Base-by-base conservation (phyloP, 306 rosid genomes). In the Fragaria iinumae region DNA sequence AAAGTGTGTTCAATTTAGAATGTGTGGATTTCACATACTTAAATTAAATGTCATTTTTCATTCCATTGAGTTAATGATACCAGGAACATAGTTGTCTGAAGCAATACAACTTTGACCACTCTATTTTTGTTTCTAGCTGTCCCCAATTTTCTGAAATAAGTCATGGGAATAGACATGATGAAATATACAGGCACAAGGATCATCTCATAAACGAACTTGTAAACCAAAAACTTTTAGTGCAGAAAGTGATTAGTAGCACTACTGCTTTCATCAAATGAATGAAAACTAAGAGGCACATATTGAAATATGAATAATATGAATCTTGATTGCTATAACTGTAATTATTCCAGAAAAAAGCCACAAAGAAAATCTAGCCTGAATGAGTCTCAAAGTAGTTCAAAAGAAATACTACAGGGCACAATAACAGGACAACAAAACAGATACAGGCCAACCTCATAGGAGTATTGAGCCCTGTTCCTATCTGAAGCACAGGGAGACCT, bases 21-120 rank as follows among this genome's bases (percentile, higher is more conserved):
- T 25, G 25, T 25, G 25, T 25, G 25, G 25, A 25, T 25, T 25
- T 25, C 25, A 25, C n/a, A n/a, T 29, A 29, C 32, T 0, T 29
- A 29, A 29, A 32, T 2, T 32, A 32, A 32, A 32, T 32, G 36
- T 32, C 36, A 32, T 32, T 29, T 17, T 29, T 23, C 49, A 17
- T 49, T 70, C 23, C 60, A 17, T 9, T 69, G 73, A 55, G 8
- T 25, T 14, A 8, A 44, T 4, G 21, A 47, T 25, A 6, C 1
- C 1, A 69, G 23, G 36, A 48, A 36, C 49, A 11, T 36, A 29
- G 66, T 72, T 36, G 65, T 72, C 34, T 11, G 59, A 36, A 34
- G 53, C 76, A 53, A 53, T 36, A 49, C 13, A 72, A 50, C 34
- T 18, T 72, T 72, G 76, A 72, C 76, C 76, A n/a, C 18, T 38